Base-by-base conservation (phyloP, 495 filamentous ascomycete genomes). In the Gamarada debralockiae region DNA sequence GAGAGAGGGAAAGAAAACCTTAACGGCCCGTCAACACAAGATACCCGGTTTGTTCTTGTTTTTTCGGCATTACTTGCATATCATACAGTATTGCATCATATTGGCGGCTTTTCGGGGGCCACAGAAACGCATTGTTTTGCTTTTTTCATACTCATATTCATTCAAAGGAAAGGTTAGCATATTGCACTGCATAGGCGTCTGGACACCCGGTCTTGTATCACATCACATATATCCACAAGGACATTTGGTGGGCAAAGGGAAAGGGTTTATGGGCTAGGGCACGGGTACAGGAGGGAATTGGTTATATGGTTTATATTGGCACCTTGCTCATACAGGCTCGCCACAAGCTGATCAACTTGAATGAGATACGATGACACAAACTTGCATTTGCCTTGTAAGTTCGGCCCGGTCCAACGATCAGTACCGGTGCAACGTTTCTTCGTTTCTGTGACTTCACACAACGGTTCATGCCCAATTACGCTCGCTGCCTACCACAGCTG, bases 11-110 rank as follows among this genome's bases (percentile, higher is more conserved):
- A 44, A 53, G 48, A 48, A n/a, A 53, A 51, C 38, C 50, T 56
- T 62, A 55, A 58, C 55, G 55, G 59, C 59, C 59, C 25, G 10
- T 29, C 27, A 45, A 56, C 38, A 55, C 43, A 54, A 57, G 52
- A 58, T 58, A 58, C 55, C 59, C 59, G 51, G 59, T 56, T 58
- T 36, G 58, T 49, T 57, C 21, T 9, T 43, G 9, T 40, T 57
- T 57, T 57, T 31, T 24, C 45, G 43, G 54, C 58, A 61, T 61
- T 51, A 50, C 58, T 61, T 57, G 58, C 58, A 57, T 52, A 51
- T 53, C 48, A 43, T 22, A 21, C 40, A 43, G 20, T 17, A 43
- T 43, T 21, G 54, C 45, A 48, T 53, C 33, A 34, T 42, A 13
- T 52, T 40, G 52, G 47, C 27, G 48, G 52, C 47, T 34, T 54